Conservation (phyloP, 139 green algal species). For the Penium margaritaceum region DNA sequence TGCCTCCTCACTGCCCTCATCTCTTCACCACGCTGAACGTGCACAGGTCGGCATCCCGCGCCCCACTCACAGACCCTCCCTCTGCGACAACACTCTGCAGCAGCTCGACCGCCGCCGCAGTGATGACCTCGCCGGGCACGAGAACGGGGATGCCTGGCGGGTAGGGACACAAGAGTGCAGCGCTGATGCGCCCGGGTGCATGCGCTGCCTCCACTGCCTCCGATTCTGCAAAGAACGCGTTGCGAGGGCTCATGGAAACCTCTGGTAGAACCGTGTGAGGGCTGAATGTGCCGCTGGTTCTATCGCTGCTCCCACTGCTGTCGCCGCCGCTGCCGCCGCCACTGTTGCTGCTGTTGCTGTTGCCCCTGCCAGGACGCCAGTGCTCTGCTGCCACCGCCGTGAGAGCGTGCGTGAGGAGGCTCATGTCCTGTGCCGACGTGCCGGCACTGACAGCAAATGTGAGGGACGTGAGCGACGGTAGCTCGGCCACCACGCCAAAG, state of each 20-base stretch:
- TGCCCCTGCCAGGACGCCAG: no score
- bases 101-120: conserved; percentile 6
- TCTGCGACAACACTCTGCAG: conserved; percentile 16
- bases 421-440: conserved; percentile 7
- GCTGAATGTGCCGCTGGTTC: no score
- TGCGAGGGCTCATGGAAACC: no score
- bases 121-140: conserved; percentile 66
- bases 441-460: conserved; percentile 63
- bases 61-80: conserved; percentile 43
- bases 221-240: conserved; percentile 54
- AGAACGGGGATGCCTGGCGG: conserved; percentile 74
- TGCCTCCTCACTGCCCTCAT: no score
- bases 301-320: no score
- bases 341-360: no score
- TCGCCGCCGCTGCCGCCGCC: no score
- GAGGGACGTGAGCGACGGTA: conserved; percentile 61
- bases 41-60: no score
- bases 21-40: no score
- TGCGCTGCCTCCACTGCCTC: conserved; percentile 41
- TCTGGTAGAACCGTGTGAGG: no score
- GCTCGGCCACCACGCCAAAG: conserved; percentile 66
- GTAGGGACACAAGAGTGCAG: conserved; percentile 81
- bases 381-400: not conserved
- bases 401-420: not conserved
- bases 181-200: conserved; percentile 50